Evolutionary conservation across 352 stramenopile genomes (phyloP), one percentile per base, ranked within the genome.

Genomic region (Phytophthora megakarya): DNA sequence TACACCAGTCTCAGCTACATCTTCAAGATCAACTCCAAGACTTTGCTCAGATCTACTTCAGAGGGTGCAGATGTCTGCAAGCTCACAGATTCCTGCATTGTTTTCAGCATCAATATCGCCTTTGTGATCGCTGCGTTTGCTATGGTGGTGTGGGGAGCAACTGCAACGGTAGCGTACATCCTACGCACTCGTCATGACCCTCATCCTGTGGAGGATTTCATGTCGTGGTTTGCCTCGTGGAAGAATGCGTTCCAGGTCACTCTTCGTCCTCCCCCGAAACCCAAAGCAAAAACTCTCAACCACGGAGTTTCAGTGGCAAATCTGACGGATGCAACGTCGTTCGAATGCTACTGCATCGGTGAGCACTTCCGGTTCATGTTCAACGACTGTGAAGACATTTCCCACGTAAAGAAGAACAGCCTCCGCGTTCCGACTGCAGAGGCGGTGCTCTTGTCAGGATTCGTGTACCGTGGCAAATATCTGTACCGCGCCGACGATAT

Each of bases 311-410:
- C 65, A 13, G 46, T 69, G 0, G 65, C 69, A 8, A 73, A 73
- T 43, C 42, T 73, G 21, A 56, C 65, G 0, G 65, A 73, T 40
- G 65, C 65, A 15, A 73, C 65, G 7, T 70, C 60, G 26, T 73
- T 73, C 43, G 65, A 73, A 25, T 70, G 60, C 60, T 73, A 70
- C 30, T 73, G 65, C 61, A 73, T 73, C n/a, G 65, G 61, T 21
- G 65, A 70, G 23, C 52, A 70, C 38, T 73, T 73, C 47, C 51
- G 60, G 7, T 70, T 70, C 60, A 70, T 73, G 60, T 73, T 73
- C 16, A 70, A 70, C 47, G 65, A 73, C 61, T 73, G 65, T 21
- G 65, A 73, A 30, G 65, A 73, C 12, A 67, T 73, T 56, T 70
- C 65, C 9, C 65, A 73, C 43, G 53, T 73, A 15, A 70, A 60